Percentiles rank a stretch among this genome's conserved stretches.
Evolutionary conservation across 305 asterid genomes (phyloP).

Genomic region (Galium porrigens): DNA sequence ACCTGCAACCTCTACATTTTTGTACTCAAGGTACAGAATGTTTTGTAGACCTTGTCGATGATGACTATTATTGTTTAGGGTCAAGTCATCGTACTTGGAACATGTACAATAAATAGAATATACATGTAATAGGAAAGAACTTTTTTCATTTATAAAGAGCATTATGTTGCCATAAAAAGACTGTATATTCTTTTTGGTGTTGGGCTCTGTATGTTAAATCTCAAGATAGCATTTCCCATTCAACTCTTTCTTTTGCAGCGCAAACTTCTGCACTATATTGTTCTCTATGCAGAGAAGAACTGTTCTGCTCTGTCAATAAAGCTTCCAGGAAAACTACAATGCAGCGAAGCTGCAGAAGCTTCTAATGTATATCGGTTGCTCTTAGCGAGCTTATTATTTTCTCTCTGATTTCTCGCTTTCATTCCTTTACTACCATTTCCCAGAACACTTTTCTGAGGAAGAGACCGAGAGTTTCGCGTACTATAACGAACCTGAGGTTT

Average conservation of each 20-base stretch:
- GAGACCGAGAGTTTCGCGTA: conserved; percentile 29
- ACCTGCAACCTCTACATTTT: no score
- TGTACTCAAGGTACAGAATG: no score
- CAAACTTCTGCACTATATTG: background rate
- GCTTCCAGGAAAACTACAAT: conserved; percentile 56
- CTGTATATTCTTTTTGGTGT: no score
- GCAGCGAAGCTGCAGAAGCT: conserved; percentile 44
- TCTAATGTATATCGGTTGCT: conserved; percentile 30
- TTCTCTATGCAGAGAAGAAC: conserved; percentile 47
- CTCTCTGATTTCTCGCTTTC: conserved; percentile 46
- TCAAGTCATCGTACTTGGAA: background rate
- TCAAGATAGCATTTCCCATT: no score
- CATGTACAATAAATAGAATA: background rate
- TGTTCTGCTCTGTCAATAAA: conserved; percentile 59
- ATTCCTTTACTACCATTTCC: conserved; percentile 25
- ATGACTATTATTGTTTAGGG: no score
- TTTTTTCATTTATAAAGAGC: background rate
- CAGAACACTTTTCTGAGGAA: conserved; percentile 29
- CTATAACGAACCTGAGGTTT: conserved; percentile 34
- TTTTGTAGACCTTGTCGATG: no score
- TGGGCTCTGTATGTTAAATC: background rate
- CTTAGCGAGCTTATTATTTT: conserved; percentile 31
- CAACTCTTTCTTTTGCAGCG: background rate
- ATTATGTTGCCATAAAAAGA: background rate
- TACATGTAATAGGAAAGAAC: no score